Conservation (phyloP, 2,329 filamentous ascomycete genomes). For the Botrytis fabae region DNA sequence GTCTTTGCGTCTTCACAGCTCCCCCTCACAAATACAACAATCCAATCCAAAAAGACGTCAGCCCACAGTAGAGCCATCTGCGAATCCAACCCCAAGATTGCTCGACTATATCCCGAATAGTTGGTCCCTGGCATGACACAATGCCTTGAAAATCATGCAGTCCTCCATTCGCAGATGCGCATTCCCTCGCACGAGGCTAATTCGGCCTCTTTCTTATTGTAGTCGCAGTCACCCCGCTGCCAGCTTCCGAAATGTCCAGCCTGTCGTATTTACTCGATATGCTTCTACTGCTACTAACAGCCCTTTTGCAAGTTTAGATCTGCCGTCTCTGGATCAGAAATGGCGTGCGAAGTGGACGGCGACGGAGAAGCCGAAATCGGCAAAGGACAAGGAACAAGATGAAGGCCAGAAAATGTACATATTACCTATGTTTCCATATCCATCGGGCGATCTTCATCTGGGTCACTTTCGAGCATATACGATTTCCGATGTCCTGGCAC, state of each 20-base stretch:
- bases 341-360: slow-evolving; percentile 35
- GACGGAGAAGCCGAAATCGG: background rate
- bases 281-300: background rate
- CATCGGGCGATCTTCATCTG: slow-evolving; percentile 81
- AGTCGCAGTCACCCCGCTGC: background rate
- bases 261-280: background rate
- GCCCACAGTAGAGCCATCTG: too few relatives aligned
- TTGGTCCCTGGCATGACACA: background rate
- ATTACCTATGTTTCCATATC: slow-evolving; percentile 91
- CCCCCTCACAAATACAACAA: background rate
- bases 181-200: slow-evolving; percentile 7
- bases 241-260: background rate
- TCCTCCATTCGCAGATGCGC: slow-evolving; percentile 20
- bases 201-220: background rate
- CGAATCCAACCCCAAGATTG: background rate
- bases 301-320: slow-evolving; percentile 27
- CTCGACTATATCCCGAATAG: background rate
- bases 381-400: background rate
- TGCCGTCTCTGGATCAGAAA: slow-evolving; percentile 35
- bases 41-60: background rate
- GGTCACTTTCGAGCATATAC: slow-evolving; percentile 88
- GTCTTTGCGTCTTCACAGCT: background rate
- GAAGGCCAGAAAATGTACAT: slow-evolving; percentile 59
- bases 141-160: slow-evolving; percentile 17
- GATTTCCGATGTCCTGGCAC: slow-evolving; percentile 81